phyloP scores from a whole-genome alignment of 2,329 filamentous ascomycete genomes.

The Apiospora hydei region DNA sequence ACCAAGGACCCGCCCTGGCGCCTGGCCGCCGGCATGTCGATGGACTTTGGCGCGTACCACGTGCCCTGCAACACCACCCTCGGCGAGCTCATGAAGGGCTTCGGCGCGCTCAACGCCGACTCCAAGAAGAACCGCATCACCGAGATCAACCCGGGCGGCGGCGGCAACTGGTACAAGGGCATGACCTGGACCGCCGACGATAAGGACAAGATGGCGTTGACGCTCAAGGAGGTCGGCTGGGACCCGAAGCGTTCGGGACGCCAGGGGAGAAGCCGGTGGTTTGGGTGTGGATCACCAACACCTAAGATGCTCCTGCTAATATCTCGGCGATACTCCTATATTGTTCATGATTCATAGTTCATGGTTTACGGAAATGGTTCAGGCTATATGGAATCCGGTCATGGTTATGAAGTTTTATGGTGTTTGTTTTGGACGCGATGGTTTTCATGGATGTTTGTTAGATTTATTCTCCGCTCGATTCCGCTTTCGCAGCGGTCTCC shows the following conservation, averaged over 20 bases:
- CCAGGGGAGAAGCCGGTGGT: constrained; percentile 59
- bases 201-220: constrained; percentile 54
- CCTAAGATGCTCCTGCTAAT: constrained; percentile 39
- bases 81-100: constrained; percentile 63
- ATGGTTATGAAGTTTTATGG: neutral
- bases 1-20: constrained; percentile 61
- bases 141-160: constrained; percentile 62
- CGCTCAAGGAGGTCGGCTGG: constrained; percentile 66
- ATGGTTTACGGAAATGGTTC: neutral
- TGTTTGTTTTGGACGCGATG: neutral
- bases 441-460: neutral
- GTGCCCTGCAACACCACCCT: constrained; percentile 62
- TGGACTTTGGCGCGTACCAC: constrained; percentile 57
- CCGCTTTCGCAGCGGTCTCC: neutral
- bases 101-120: constrained; percentile 61
- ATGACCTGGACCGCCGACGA: constrained; percentile 59
- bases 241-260: constrained; percentile 57
- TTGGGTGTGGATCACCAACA: constrained; percentile 67
- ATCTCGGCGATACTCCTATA: constrained; percentile 36
- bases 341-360: neutral
- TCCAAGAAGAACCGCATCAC: constrained; percentile 63
- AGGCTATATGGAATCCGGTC: neutral
- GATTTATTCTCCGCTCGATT: neutral
- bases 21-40: constrained; percentile 48
- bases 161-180: constrained; percentile 67